A percentile compares a stretch with the other conserved stretches of the same genome.
Evolutionary conservation across 371 early-diverging fungal species (phyloP).

Genomic region (Lichtheimia ramosa): DNA sequence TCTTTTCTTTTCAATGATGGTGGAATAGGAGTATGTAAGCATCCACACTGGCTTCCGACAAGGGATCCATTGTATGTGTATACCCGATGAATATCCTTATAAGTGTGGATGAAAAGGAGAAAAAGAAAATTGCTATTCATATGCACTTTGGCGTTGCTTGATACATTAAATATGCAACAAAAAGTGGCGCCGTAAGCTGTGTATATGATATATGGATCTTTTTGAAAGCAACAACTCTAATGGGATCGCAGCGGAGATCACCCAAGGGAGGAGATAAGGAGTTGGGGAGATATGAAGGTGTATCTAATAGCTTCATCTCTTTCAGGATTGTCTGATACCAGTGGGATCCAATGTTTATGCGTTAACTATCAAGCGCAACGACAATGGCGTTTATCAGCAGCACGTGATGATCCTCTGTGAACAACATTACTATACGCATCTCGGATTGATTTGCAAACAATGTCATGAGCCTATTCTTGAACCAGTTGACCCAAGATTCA

Average conservation of each 20-base stretch:
- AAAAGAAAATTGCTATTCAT: too few relatives aligned
- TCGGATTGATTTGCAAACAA: slow-evolving; percentile 3
- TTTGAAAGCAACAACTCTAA: too few relatives aligned
- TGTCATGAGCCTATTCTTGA: slow-evolving; percentile 5
- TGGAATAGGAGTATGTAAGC: neutral
- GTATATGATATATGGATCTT: too few relatives aligned
- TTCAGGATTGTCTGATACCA: slow-evolving; percentile 13
- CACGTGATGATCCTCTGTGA: slow-evolving; percentile 7
- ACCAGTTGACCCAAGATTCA: neutral
- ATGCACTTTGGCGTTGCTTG: too few relatives aligned
- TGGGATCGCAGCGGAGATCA: neutral
- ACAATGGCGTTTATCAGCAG: neutral
- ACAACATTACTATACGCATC: slow-evolving; percentile 13
- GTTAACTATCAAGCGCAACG: neutral
- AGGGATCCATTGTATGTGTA: neutral
- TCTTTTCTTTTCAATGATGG: neutral
- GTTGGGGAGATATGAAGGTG: neutral
- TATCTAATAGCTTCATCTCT: neutral
- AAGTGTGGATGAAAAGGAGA: too few relatives aligned
- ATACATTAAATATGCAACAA: too few relatives aligned
- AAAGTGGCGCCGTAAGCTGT: too few relatives aligned
- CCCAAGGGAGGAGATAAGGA: neutral
- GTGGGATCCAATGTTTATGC: slow-evolving; percentile 19
- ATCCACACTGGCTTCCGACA: neutral
- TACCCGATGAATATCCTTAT: too few relatives aligned